Percentiles rank a stretch among this genome's conserved stretches.
Evolutionary conservation across 495 filamentous ascomycete genomes (phyloP).

Genomic region (Aspergillus olivimuriae): DNA sequence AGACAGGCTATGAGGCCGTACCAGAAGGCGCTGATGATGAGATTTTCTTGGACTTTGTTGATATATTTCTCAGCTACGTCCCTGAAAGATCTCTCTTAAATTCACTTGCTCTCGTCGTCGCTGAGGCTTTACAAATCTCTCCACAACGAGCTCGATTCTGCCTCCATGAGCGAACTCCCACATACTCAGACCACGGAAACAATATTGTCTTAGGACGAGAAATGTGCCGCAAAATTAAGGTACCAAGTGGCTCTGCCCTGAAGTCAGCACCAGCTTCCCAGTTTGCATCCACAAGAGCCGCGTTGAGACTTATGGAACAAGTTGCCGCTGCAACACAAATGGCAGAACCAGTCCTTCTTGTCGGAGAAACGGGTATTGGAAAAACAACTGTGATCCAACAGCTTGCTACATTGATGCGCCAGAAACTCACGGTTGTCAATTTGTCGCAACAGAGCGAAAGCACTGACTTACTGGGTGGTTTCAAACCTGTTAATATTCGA

Average conservation of each 20-base stretch:
- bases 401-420: constrained; percentile 71
- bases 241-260: constrained; percentile 28
- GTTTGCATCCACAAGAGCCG: constrained; percentile 41
- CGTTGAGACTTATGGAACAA: constrained; percentile 61
- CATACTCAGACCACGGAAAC: constrained; percentile 50
- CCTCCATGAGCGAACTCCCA: constrained; percentile 60
- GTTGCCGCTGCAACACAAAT: constrained; percentile 75
- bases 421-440: constrained; percentile 84
- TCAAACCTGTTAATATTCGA: constrained; percentile 88
- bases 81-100: constrained; percentile 57
- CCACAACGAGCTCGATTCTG: constrained; percentile 69
- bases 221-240: constrained; percentile 39
- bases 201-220: constrained; percentile 63
- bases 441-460: constrained; percentile 96
- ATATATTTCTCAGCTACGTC: constrained; percentile 78
- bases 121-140: constrained; percentile 78
- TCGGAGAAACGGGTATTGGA: constrained; percentile 96
- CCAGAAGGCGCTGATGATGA: constrained; percentile 66
- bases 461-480: constrained; percentile 87
- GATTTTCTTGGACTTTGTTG: constrained; percentile 85
- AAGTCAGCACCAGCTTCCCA: constrained; percentile 31
- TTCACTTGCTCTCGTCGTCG: constrained; percentile 60
- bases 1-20: constrained; percentile 67
- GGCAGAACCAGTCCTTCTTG: constrained; percentile 82
- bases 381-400: constrained; percentile 96